Evolutionary conservation across 352 stramenopile genomes (phyloP), one percentile per base, ranked within the genome.

Genomic region (Phytophthora nicotianae): DNA sequence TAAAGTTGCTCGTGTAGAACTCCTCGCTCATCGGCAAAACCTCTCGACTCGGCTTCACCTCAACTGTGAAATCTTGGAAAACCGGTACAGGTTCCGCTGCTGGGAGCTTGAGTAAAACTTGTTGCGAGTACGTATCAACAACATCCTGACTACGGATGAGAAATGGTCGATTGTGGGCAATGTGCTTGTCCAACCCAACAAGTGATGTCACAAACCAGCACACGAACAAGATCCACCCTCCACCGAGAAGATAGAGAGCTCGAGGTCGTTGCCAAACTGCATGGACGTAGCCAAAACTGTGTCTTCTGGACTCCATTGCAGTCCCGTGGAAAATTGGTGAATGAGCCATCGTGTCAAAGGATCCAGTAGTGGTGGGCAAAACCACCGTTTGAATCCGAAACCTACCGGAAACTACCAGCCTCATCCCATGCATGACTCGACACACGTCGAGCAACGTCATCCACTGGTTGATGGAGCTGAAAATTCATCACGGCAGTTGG

Each of bases 1-100:
- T 9, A 24, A 74, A 75, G 1, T 45, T 29, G 0, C 72, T 77
- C 4, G 56, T 76, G 65, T 89, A 89, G 56, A 89, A 89, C 9
- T 72, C 46, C 4, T 77, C 24, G 23, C 49, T 42, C 79, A 87
- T 87, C 14, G 75, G 70, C 35, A 75, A n/a, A 24, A 47, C 2
- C 19, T 68, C 64, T 19, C 20, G 64, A 55, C 58, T 68, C 24
- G 58, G 51, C 13, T 49, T 21, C n/a, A 72, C 65, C 8, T 72
- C 65, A 9, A 69, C 40, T 8, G 49, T 54, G 9, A 57, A 40
- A n/a, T 61, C 40, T 40, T 58, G 16, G 8, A 53, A 13, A 45
- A 17, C 19, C n/a, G 19, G 20, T 27, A 50, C 23, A 26, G 23
- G 37, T 40, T 63, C 62, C 37, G 26, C 33, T 19, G 56, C 47